Percentiles rank a stretch among this genome's conserved stretches.
Conservation (phyloP, 192 early-diverging fungal genomes). For the Podila verticillata region DNA sequence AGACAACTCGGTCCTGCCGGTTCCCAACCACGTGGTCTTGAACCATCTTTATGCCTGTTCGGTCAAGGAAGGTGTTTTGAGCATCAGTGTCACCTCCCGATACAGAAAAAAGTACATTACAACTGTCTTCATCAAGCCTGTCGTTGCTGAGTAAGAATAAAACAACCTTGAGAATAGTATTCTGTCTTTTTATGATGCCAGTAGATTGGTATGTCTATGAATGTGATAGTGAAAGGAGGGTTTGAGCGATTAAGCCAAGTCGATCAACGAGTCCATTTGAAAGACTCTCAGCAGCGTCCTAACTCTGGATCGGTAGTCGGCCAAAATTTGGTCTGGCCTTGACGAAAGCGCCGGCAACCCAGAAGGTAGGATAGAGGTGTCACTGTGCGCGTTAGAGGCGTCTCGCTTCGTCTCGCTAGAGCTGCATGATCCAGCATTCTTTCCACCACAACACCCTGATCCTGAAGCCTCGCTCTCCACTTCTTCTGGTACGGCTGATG, state of each 20-base stretch:
- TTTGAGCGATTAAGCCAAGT: not conserved
- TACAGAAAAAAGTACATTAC: slow-evolving; percentile 87
- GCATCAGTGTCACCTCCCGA: slow-evolving; percentile 87
- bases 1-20: slow-evolving; percentile 84
- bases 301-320: slow-evolving; percentile 13
- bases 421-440: not conserved
- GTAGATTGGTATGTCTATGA: not conserved
- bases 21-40: slow-evolving; percentile 92
- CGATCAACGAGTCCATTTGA: slow-evolving; percentile 13
- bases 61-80: slow-evolving; percentile 96
- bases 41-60: slow-evolving; percentile 97
- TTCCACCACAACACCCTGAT: slow-evolving; percentile 6
- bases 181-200: not conserved
- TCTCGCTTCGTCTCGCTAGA: not conserved
- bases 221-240: not conserved
- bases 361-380: not conserved
- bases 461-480: too few relatives aligned
- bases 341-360: slow-evolving; percentile 1
- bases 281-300: slow-evolving; percentile 19
- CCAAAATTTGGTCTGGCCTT: slow-evolving; percentile 31
- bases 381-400: not conserved
- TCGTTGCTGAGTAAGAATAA: slow-evolving; percentile 13
- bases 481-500: slow-evolving; percentile 1
- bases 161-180: not conserved
- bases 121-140: slow-evolving; percentile 49